phyloP scores from a whole-genome alignment of 2,329 filamentous ascomycete genomes.

The Fusarium equiseti region DNA sequence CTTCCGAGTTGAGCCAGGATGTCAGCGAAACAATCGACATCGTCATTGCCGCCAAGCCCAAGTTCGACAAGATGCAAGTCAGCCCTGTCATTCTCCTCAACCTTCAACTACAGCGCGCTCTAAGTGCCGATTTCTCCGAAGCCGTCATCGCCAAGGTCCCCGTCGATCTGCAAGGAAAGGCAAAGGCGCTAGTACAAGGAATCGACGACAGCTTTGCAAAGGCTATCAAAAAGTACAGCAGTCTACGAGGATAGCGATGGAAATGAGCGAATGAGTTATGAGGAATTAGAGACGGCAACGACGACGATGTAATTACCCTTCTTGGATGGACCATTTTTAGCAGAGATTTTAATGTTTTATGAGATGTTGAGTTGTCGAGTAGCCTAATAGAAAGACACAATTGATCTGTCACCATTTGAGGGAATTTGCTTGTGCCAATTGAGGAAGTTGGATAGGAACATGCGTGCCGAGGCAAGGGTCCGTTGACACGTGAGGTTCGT shows the following conservation, averaged over 20 bases:
- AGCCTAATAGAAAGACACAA: constrained; percentile 15
- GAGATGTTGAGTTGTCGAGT: constrained; percentile 20
- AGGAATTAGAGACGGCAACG: constrained; percentile 5
- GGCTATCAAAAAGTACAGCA: constrained; percentile 52
- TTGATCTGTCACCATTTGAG: constrained; percentile 19
- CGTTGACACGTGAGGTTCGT: constrained; percentile 20
- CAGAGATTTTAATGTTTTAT: constrained; percentile 33
- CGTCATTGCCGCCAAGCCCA: constrained; percentile 56
- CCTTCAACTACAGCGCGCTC: constrained; percentile 56
- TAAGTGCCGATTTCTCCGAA: constrained; percentile 54
- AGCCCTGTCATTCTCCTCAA: constrained; percentile 58
- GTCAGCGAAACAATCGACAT: constrained; percentile 56
- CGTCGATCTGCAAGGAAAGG: constrained; percentile 48
- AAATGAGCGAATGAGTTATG: constrained; percentile 21
- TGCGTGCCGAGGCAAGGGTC: constrained; percentile 27
- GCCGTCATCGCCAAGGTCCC: constrained; percentile 58
- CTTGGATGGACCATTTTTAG: constrained; percentile 29
- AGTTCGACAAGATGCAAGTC: constrained; percentile 59
- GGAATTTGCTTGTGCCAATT: constrained; percentile 24
- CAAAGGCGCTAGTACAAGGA: constrained; percentile 52
- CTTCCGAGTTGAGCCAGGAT: constrained; percentile 51
- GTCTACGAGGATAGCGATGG: constrained; percentile 14
- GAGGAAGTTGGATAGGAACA: constrained; percentile 20
- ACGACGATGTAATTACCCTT: constrained; percentile 32
- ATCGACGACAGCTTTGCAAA: constrained; percentile 56